phyloP scores from a whole-genome alignment of 257 asterid species.

The Salvia splendens region DNA sequence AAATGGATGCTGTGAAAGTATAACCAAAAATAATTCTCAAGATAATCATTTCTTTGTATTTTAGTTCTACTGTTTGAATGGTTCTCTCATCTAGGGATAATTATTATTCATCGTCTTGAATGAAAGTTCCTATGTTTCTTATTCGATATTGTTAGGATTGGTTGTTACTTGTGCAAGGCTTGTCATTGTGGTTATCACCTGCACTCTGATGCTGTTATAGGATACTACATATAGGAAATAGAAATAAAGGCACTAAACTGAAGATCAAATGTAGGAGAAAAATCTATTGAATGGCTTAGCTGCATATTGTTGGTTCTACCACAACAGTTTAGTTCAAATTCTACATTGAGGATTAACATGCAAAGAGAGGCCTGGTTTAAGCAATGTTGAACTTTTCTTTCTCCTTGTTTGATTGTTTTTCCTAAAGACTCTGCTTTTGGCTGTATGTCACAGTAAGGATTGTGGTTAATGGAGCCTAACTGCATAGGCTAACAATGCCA shows the following conservation, averaged over 20 bases:
- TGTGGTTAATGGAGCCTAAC: neutral
- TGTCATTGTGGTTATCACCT: neutral
- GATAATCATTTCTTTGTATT: neutral
- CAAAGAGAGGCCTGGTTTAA: neutral
- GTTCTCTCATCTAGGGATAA: neutral
- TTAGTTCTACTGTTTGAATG: conserved; percentile 7
- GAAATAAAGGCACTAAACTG: neutral
- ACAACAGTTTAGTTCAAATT: neutral
- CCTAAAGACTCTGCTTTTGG: neutral
- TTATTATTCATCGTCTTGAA: neutral
- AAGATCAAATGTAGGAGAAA: neutral
- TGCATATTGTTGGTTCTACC: neutral
- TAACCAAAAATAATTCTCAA: conserved; percentile 1
- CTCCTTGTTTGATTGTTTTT: neutral
- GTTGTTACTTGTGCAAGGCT: too few species aligned
- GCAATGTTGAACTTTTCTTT: neutral
- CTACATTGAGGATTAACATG: conserved; percentile 2
- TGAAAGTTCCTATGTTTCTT: neutral
- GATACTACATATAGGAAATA: neutral
- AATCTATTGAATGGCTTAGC: neutral
- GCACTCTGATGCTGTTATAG: neutral
- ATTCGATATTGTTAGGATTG: neutral
- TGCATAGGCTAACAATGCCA: neutral
- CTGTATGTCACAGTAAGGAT: neutral
- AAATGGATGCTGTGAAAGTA: too few species aligned